Evolutionary conservation across 148 eudicot species (phyloP), one percentile per base, ranked within the genome.

Genomic region (Linanthus parryae): DNA sequence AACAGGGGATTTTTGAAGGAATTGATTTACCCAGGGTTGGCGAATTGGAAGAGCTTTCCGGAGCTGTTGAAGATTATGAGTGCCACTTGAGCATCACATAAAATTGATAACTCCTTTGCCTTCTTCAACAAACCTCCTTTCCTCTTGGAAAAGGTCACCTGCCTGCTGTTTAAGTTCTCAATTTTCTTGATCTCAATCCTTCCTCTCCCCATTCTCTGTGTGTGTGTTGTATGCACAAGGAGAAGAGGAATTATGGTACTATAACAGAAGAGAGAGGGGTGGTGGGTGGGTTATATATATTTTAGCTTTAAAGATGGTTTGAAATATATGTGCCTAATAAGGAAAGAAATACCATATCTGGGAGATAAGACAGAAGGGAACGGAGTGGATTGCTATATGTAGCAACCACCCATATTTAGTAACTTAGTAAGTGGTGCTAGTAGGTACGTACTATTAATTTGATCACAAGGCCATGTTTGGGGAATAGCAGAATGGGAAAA

Each of bases 131-230:
- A 45, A 0, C 79, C 79, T 7, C 60, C 52, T 0, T 74, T 63
- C 2, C 79, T 56, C 34, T 74, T 74, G 2, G 79, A 74, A 49
- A 74, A 74, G 21, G 79, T 74, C 14, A 74, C 79, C 35, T 74
- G 79, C 30, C 79, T 48, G 57, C 71, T 74, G 30, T 62, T 74
- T 1, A 57, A 30, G 20, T 74, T 74, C 49, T 74, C 79, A 14
- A 74, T n/a, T n/a, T n/a, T n/a, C n/a, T n/a, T n/a, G n/a, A n/a
- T n/a, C n/a, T n/a, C n/a, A n/a, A n/a, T n/a, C n/a, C n/a, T n/a
- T n/a, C n/a, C n/a, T n/a, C n/a, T n/a, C n/a, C n/a, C n/a, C n/a
- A n/a, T n/a, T n/a, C 69, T 61, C 60, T 74, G 50, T 74, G 69
- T 12, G 69, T 74, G 64, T 74, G 74, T 38, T 69, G 65, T 13